phyloP scores from a whole-genome alignment of 495 filamentous ascomycete species.

The Lepraria neglecta region DNA sequence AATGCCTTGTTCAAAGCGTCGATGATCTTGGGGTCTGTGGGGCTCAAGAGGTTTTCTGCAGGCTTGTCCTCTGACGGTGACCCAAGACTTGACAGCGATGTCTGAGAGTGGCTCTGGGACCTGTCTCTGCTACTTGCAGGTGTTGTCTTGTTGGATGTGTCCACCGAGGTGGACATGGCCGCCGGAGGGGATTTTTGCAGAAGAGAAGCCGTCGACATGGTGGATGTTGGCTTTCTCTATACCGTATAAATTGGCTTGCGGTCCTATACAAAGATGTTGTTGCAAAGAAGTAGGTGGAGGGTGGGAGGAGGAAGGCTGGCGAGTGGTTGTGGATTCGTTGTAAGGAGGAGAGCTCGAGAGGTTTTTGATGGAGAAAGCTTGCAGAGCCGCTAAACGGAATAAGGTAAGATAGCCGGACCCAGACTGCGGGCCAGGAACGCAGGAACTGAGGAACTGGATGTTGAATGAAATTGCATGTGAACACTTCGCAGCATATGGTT shows the following conservation, averaged over 20 bases:
- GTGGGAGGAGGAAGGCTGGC: not conserved
- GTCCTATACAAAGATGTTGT: not conserved
- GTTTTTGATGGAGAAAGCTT: not conserved
- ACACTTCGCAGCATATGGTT: too few relatives aligned
- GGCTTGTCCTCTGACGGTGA: not conserved
- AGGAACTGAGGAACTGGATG: too few relatives aligned
- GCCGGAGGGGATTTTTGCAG: not conserved
- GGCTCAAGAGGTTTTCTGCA: not conserved
- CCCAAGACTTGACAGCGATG: not conserved
- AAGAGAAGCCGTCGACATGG: slow-evolving; percentile 7
- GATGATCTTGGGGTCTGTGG: slow-evolving; percentile 8
- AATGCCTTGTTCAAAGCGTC: slow-evolving; percentile 6
- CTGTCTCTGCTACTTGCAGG: not conserved
- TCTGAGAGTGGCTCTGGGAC: slow-evolving; percentile 5
- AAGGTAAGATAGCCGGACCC: not conserved
- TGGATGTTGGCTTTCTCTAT: not conserved
- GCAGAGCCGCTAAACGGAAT: slow-evolving; percentile 2
- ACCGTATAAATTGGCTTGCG: not conserved
- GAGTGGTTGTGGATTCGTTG: not conserved
- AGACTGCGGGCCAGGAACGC: not conserved
- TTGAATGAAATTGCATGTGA: too few relatives aligned
- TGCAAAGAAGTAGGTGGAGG: not conserved
- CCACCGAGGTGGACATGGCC: slow-evolving; percentile 1
- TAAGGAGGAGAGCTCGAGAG: not conserved
- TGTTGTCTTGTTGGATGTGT: not conserved